Evolutionary conservation across 2,329 filamentous ascomycete genomes (phyloP).

Genomic region (Alternaria longipes): DNA sequence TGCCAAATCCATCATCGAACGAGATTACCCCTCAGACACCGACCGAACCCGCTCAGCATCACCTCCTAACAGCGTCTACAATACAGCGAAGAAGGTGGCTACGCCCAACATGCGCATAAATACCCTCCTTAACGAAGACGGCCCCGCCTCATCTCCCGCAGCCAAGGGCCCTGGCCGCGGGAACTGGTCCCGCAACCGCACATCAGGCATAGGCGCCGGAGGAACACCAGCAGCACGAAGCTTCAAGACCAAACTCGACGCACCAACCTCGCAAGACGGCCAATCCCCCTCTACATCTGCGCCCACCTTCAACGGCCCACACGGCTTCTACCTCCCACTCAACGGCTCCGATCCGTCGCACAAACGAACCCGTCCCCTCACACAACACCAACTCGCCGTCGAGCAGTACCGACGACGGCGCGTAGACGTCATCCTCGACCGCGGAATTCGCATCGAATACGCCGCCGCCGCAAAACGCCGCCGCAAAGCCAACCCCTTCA

Average conservation of each 20-base stretch:
- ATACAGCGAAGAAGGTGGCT: slow-evolving; percentile 46
- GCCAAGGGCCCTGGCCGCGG: slow-evolving; percentile 59
- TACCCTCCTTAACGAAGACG: slow-evolving; percentile 58
- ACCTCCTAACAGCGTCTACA: slow-evolving; percentile 53
- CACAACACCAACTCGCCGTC: slow-evolving; percentile 82
- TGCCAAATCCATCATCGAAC: slow-evolving; percentile 45
- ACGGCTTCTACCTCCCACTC: slow-evolving; percentile 60
- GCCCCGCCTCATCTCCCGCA: slow-evolving; percentile 41
- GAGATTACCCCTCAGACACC: slow-evolving; percentile 55
- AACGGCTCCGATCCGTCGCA: slow-evolving; percentile 58
- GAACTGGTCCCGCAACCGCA: slow-evolving; percentile 58
- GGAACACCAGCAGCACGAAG: slow-evolving; percentile 33
- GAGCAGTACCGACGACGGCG: slow-evolving; percentile 80
- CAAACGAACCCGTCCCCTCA: slow-evolving; percentile 75
- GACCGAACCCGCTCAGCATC: slow-evolving; percentile 59
- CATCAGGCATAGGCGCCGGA: slow-evolving; percentile 14
- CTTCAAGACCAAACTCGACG: slow-evolving; percentile 50
- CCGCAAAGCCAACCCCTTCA: slow-evolving; percentile 71
- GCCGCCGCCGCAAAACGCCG: slow-evolving; percentile 69
- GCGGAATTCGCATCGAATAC: slow-evolving; percentile 74
- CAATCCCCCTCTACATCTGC: slow-evolving; percentile 45
- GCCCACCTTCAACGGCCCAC: slow-evolving; percentile 60
- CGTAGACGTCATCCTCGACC: slow-evolving; percentile 82
- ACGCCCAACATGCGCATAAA: slow-evolving; percentile 59
- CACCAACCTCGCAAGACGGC: slow-evolving; percentile 42